Base-by-base conservation (phyloP, 768 basidiomycete species). In the Psilocybe sp. region DNA sequence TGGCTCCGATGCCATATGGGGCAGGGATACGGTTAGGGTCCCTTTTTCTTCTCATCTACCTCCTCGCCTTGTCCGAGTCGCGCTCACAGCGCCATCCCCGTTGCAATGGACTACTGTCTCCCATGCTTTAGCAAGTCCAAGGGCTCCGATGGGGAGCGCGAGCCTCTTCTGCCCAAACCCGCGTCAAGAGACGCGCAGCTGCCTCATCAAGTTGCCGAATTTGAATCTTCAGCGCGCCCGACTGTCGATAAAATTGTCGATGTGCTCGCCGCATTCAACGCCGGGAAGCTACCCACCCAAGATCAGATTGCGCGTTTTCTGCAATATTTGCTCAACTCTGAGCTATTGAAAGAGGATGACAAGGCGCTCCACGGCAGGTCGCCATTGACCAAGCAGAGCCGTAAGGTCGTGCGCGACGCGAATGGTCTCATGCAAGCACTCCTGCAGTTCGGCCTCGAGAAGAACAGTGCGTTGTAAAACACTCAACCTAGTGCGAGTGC, bases 281-380 rank as follows among this genome's bases (percentile, higher is more conserved):
- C 68, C 6, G 72, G 72, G 16, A 74, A 74, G 46, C 52, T 75
- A 6, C 74, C 72, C 35, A 68, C 71, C 4, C 70, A 72, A 47
- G 64, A 66, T 28, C 74, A 75, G 48, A 37, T 69, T 3, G 56
- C 61, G 12, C 40, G 39, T 1, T 53, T 69, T 32, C 42, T 72
- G 28, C 64, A 60, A 40, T 44, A 37, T 3, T 40, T 64, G 1
- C 51, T 70, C 39, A 55, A 51, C 9, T 72, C 68, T 1, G 62
- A 63, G 28, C 18, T 71, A 5, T 55, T 71, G 13, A 54, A 53
- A 11, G 50, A 52, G 18, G 58, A 56, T 7, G 37, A 39, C 5
- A 40, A 40, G 18, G 40, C 44, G 12, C 36, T 54, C 13, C 38
- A 48, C 11, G 61, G 64, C 15, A 54, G 57, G 39, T 68, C 67